Base-by-base conservation (phyloP, 371 early-diverging fungal genomes). In the Saksenaea vasiformis region DNA sequence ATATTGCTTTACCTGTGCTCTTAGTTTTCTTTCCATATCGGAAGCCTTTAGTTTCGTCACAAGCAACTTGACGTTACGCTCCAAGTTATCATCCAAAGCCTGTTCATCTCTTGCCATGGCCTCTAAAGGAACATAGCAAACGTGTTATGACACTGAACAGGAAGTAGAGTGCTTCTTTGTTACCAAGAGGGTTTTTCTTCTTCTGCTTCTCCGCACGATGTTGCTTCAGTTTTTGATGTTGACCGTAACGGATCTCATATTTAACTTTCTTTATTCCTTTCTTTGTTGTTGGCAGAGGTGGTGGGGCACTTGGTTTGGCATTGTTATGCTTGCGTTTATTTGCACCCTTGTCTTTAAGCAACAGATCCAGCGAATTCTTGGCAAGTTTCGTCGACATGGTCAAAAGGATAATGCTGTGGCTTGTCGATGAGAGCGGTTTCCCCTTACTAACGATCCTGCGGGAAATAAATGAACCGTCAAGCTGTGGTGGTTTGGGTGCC, bases 181-280 rank as follows among this genome's bases (percentile, higher is more conserved):
- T 80, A 85, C 86, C 82, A 38, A 86, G 59, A 8, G 85, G 83
- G 39, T 86, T 82, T 55, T 77, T 79, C 58, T 75, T 71, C 57
- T 76, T 75, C 61, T 75, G 54, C 63, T 72, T 43, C 69, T 77
- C 60, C 54, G 58, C 64, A 62, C 76, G 60, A 70, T 73, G 57
- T 59, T 64, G 65, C 37, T 70, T 68, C 26, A 69, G 66, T 57
- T 74, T 74, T 63, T 81, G 73, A 15, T 82, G 80, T 47, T 72
- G 77, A 3, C 85, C 85, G 61, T 87, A 87, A 36, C 83, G 71
- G n/a, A 84, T 65, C 64, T 87, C 84, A 54, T 82, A 74, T 55
- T 85, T 85, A 43, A 83, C 73, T 67, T 83, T 85, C 51, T 83
- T 84, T 58, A 87, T 58, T 2, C 87, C 87, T n/a, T 75, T 80